Conservation (phyloP, 139 green algal species). For the Volvox reticuliferus region DNA sequence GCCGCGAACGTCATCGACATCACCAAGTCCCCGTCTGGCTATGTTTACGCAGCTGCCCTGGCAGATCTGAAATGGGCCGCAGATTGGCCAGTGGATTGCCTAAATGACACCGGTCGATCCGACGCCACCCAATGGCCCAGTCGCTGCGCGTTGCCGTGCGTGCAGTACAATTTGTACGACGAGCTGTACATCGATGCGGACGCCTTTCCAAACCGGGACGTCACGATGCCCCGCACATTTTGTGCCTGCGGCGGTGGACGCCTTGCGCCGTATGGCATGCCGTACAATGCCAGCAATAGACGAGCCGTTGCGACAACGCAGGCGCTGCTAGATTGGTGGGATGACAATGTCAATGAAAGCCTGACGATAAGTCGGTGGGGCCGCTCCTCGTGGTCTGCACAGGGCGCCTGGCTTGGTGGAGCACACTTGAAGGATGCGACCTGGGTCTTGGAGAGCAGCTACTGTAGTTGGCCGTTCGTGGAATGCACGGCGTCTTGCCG, state of each 20-base stretch:
- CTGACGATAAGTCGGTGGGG: background rate
- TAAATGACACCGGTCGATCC: background rate
- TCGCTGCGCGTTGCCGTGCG: slow-evolving; percentile 10
- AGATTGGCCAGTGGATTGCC: background rate
- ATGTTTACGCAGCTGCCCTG: background rate
- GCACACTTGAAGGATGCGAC: no score
- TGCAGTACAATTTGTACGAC: slow-evolving; percentile 27
- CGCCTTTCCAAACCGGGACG: no score
- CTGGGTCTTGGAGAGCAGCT: background rate
- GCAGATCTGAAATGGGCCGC: background rate
- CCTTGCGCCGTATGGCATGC: slow-evolving; percentile 4
- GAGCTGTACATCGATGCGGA: slow-evolving; percentile 13
- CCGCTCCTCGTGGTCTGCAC: no score
- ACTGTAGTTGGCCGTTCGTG: slow-evolving; percentile 27
- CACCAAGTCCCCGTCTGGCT: background rate
- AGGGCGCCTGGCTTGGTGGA: slow-evolving; percentile 44
- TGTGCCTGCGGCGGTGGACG: no score
- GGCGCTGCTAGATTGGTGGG: slow-evolving; percentile 12
- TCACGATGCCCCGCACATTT: no score
- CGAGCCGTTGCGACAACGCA: background rate
- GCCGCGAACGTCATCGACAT: background rate
- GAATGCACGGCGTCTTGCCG: background rate
- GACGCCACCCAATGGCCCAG: background rate
- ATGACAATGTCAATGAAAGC: background rate
- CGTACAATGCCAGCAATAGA: no score